Evolutionary conservation across 441 rosid species (phyloP), one percentile per base, ranked within the genome.

Genomic region (Erysimum pusillum): DNA sequence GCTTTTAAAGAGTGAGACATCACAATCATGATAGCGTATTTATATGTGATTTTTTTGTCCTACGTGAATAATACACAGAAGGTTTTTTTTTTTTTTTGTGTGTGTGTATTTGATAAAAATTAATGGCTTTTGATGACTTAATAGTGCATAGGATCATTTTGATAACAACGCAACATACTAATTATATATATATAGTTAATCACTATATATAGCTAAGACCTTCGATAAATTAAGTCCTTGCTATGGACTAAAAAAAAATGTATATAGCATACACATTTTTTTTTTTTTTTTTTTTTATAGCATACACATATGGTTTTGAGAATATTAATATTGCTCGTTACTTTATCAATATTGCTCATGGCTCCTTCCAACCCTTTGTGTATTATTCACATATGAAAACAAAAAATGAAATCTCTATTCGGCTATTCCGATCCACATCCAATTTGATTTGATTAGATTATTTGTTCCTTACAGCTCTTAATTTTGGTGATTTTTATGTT

Each of bases 1-100:
- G 39, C 20, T 56, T 56, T 31, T 56, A 32, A 56, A 14, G 9
- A 32, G 14, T 56, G 61, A 56, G 7, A 56, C 61, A 56, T 54
- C 39, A 7, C 18, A 13, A 56, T 56, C 39, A 4, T 56, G 9
- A 56, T 56, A 25, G 12, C 34, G 18, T 22, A 22, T 22, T 22
- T 22, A 22, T 22, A 22, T 22, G 25, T 25, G 28, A 25, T 2
- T 25, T 25, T 22, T 25, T 25, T 25, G 28, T 25, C 28, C 28
- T 25, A 25, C 28, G 28, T 25, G 28, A 25, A 25, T 25, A 25
- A 25, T 25, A 25, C 28, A 25, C 28, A 25, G 2, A 25, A 25
- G 28, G 25, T 2, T 22, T 25, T 56, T 31, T 46, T 44, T 14
- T 14, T 14, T 13, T 4, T 12, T 10, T 12, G 0, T 44, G 17